Evolutionary conservation across 2,329 filamentous ascomycete species (phyloP), one percentile per base, ranked within the genome.

Genomic region (Aspergillus chevalieri): DNA sequence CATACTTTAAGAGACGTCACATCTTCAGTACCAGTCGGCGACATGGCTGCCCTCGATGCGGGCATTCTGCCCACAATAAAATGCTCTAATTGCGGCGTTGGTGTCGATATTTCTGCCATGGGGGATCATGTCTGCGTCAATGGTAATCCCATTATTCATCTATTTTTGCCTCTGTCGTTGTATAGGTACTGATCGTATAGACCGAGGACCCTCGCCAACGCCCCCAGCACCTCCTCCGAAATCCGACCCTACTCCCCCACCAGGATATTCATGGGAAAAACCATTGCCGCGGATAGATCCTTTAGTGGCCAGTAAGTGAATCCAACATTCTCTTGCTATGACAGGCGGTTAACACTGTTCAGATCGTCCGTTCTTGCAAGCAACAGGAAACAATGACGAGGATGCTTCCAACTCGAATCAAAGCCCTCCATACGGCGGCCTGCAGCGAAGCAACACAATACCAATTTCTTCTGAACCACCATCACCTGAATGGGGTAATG

Each of bases 51-150:
- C 49, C 75, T 75, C 60, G 77, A 83, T 64, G 79, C 83, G 67
- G 85, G 80, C 68, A 82, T 91, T 56, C 76, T 93, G 74, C 88
- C 89, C 63, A 84, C 84, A 21, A 87, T 95, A 71, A 95, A 92
- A 77, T 95, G 89, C 71, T 94, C 89, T 47, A 83, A 79, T 73
- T 95, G 89, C 66, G 81, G 83, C 38, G 70, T 75, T 38, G 82
- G 91, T 61, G 87, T 95, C 52, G 85, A 91, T 64, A 93, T 95
- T 58, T 85, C 86, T 38, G 76, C 84, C 67, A 87, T 95, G 85
- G 89, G 88, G 53, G 89, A 94, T 54, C 90, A 95, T 74, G 67
- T 88, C 53, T 95, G 90, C 68, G 68, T 68, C 43, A 72, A 68
- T 22, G 22, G 33, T 38, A 46, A 55, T 44, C 10, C 14, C 19